Evolutionary conservation across 2,329 filamentous ascomycete genomes (phyloP).

Genomic region (Fusarium decemcellulare): DNA sequence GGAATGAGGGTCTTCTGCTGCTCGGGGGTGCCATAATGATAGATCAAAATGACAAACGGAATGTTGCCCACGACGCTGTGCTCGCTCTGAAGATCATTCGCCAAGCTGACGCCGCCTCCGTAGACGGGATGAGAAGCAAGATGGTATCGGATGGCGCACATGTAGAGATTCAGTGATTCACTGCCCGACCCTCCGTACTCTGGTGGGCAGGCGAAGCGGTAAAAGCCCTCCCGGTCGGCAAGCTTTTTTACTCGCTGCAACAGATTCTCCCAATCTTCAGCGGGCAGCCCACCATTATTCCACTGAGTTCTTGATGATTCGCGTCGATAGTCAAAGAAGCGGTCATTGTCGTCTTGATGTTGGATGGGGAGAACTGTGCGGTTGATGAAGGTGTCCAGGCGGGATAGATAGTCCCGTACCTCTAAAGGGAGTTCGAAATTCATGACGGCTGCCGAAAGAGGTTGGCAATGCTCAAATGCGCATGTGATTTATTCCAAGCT

Average conservation of each 20-base stretch:
- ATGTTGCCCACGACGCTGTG: conserved; percentile 37
- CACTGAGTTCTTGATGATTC: conserved; percentile 37
- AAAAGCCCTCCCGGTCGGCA: conserved; percentile 31
- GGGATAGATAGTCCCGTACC: conserved; percentile 9
- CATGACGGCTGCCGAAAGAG: no score
- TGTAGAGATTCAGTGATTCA: conserved; percentile 26
- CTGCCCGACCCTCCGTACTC: conserved; percentile 27
- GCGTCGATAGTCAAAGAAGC: conserved; percentile 34
- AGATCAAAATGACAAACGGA: conserved; percentile 29
- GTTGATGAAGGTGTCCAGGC: conserved; percentile 24
- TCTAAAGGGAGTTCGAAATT: no score
- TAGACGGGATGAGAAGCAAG: conserved; percentile 30
- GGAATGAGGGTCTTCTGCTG: conserved; percentile 23
- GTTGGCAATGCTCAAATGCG: no score
- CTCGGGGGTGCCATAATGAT: conserved; percentile 25
- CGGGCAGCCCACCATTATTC: conserved; percentile 31
- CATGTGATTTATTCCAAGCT: no score
- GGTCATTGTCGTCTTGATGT: conserved; percentile 24
- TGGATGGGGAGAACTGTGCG: conserved; percentile 21
- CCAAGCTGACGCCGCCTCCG: conserved; percentile 35
- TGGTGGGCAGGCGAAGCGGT: conserved; percentile 26
- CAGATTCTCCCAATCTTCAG: conserved; percentile 27
- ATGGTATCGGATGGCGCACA: conserved; percentile 35
- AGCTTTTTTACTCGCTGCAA: conserved; percentile 15
- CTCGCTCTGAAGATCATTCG: conserved; percentile 35